phyloP scores from a whole-genome alignment of 2,329 filamentous ascomycete genomes.

The Pseudogymnoascus sp. region DNA sequence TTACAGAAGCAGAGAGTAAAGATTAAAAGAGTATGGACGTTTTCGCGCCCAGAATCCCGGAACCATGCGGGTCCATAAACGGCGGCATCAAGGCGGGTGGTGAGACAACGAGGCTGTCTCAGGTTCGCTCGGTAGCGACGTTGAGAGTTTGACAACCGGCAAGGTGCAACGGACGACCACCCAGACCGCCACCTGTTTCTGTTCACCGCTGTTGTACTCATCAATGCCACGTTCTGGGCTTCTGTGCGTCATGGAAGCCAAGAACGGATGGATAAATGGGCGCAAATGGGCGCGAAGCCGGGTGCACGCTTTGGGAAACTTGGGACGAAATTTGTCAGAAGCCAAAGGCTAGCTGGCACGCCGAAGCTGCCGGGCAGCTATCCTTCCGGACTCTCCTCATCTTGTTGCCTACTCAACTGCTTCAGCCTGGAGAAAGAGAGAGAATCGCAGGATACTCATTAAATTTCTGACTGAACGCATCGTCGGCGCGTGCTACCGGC shows the following conservation, averaged over 20 bases:
- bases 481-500: neutral
- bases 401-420: neutral
- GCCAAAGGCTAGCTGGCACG: neutral
- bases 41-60: neutral
- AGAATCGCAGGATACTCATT: neutral
- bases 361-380: neutral
- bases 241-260: neutral
- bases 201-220: neutral
- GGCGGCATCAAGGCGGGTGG: slow-evolving; percentile 53
- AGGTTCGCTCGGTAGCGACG: slow-evolving; percentile 2
- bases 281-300: neutral
- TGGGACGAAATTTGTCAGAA: slow-evolving; percentile 7
- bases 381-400: neutral
- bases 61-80: slow-evolving; percentile 46
- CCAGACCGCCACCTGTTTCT: neutral
- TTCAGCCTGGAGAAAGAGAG: neutral
- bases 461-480: neutral
- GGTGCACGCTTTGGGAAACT: neutral
- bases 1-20: neutral
- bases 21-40: neutral
- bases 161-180: neutral
- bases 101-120: neutral
- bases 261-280: neutral
- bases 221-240: neutral
- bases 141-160: neutral